A percentile compares a stretch with the other conserved stretches of the same genome.
phyloP scores from a whole-genome alignment of 139 green algal species.

The Marvania coccoides region DNA sequence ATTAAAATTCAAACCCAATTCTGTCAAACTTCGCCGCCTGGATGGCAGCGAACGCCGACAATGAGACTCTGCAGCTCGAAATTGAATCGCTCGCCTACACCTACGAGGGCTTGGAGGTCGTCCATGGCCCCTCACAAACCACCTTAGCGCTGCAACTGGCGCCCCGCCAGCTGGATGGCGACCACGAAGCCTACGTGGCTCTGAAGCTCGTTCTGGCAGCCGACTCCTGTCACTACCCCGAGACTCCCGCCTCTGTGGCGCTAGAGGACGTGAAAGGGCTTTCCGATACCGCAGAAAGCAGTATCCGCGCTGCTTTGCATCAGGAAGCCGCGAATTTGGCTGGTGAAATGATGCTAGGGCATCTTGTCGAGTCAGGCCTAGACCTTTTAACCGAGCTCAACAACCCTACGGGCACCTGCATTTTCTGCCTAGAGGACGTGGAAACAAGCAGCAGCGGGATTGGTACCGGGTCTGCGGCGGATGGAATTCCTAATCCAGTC shows the following conservation, averaged over 20 bases:
- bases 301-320: background rate
- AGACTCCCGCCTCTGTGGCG: background rate
- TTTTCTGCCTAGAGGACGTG: conserved; percentile 14
- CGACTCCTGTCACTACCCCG: background rate
- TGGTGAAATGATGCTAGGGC: conserved; percentile 13
- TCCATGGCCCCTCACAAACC: too few relatives aligned
- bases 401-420: conserved; percentile 5
- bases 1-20: too few relatives aligned
- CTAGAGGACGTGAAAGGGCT: background rate
- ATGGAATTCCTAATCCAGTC: too few relatives aligned
- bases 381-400: conserved; percentile 12
- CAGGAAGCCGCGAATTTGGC: background rate
- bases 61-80: too few relatives aligned
- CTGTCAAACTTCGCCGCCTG: too few relatives aligned
- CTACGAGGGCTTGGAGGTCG: too few relatives aligned
- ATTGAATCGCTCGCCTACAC: too few relatives aligned
- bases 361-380: conserved; percentile 1
- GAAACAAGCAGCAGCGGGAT: background rate
- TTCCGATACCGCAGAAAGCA: background rate
- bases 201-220: background rate
- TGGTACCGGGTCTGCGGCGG: too few relatives aligned
- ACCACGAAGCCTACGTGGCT: background rate
- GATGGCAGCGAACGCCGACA: too few relatives aligned
- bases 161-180: background rate
- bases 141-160: background rate